These are phyloP conservation scores for Cryptosporidium xiaoi DNA, from an alignment of 169 alveolate genomes.

Conservation along the genomic window DNA sequence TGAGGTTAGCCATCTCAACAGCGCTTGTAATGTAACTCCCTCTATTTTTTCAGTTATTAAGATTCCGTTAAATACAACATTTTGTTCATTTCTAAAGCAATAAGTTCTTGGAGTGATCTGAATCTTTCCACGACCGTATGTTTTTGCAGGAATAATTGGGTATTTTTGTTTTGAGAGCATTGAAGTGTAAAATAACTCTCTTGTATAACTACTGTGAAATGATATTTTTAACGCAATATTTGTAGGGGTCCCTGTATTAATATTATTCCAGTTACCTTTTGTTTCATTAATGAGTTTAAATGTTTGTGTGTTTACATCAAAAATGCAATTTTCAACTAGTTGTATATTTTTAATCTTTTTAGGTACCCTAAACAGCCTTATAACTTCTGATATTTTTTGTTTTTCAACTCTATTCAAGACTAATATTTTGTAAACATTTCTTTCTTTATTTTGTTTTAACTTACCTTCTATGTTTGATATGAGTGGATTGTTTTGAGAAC, in stretches of 20 bases:
- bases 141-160: constrained; percentile 53
- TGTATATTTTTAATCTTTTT: constrained; percentile 31
- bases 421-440: neutral
- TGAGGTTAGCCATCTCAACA: constrained; percentile 63
- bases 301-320: constrained; percentile 18
- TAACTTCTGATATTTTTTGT: constrained; percentile 46
- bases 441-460: neutral
- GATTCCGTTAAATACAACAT: constrained; percentile 33
- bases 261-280: neutral
- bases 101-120: constrained; percentile 63
- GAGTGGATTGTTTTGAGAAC: neutral
- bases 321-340: constrained; percentile 28
- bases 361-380: constrained; percentile 46
- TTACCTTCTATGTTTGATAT: constrained; percentile 36
- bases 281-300: constrained; percentile 11
- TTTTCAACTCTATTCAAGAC: constrained; percentile 7
- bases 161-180: constrained; percentile 49
- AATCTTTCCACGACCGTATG: constrained; percentile 67
- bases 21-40: constrained; percentile 55
- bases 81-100: constrained; percentile 26
- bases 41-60: constrained; percentile 66
- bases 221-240: constrained; percentile 59
- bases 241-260: constrained; percentile 13
- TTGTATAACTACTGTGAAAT: constrained; percentile 56
- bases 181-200: constrained; percentile 61